Evolutionary conservation across 345 rosid genomes (phyloP).

Genomic region (Populus alba): DNA sequence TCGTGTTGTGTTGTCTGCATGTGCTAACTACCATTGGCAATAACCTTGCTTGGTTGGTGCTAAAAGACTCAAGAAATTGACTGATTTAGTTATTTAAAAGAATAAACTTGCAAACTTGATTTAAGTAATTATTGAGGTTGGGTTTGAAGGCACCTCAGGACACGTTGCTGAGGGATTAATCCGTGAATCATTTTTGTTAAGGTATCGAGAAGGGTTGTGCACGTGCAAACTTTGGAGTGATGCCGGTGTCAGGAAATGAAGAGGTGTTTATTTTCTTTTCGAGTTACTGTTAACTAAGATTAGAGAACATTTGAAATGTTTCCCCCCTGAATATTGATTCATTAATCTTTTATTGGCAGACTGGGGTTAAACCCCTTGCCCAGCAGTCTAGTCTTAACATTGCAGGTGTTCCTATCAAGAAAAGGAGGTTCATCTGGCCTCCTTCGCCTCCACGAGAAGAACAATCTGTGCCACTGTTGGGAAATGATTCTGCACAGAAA

Average conservation of each 20-base stretch:
- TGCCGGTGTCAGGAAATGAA: conserved; percentile 51
- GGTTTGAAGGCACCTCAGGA: not conserved
- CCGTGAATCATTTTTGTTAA: conserved; percentile 3
- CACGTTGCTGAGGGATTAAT: not conserved
- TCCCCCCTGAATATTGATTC: conserved; percentile 23
- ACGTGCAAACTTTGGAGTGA: conserved; percentile 25
- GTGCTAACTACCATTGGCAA: not conserved
- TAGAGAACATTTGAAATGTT: conserved; percentile 1
- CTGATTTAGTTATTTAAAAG: not conserved
- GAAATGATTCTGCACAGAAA: conserved; percentile 21
- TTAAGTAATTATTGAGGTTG: not conserved
- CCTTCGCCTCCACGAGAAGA: conserved; percentile 44
- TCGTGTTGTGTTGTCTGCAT: conserved; percentile 10
- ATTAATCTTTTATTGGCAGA: conserved; percentile 42
- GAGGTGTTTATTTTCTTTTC: conserved; percentile 44
- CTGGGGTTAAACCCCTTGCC: conserved; percentile 43
- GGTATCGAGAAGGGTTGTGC: conserved; percentile 18
- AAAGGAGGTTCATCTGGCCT: conserved; percentile 58
- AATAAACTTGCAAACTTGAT: not conserved
- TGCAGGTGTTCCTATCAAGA: conserved; percentile 79
- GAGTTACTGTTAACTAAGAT: conserved; percentile 11
- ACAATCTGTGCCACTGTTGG: conserved; percentile 15
- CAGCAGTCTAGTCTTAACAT: conserved; percentile 48
- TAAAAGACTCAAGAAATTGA: not conserved
- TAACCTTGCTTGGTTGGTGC: not conserved